phyloP scores from a whole-genome alignment of 495 filamentous ascomycete species.

The Lineolata rhizophorae region DNA sequence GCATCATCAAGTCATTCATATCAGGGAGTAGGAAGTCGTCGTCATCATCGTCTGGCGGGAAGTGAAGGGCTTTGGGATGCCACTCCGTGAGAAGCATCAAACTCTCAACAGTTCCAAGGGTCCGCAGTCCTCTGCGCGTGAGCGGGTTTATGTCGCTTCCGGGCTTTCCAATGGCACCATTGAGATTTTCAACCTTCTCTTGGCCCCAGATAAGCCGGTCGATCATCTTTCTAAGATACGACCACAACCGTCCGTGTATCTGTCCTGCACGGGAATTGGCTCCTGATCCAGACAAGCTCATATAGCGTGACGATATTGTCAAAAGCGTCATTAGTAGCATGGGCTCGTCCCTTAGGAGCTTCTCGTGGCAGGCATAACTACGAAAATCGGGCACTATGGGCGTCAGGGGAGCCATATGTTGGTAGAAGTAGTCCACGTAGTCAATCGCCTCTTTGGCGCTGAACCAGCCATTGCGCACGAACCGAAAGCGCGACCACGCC shows the following conservation, averaged over 20 bases:
- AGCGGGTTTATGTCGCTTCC: constrained; percentile 16
- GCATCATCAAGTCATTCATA: constrained; percentile 1
- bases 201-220: constrained; percentile 88
- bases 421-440: constrained; percentile 90
- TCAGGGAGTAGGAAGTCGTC: constrained; percentile 30
- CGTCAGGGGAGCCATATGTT: constrained; percentile 70
- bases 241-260: constrained; percentile 93
- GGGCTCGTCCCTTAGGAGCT: constrained; percentile 70
- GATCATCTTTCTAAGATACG: constrained; percentile 80
- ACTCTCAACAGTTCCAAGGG: constrained; percentile 82
- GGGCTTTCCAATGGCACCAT: constrained; percentile 36
- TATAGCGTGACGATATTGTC: constrained; percentile 74
- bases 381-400: constrained; percentile 78
- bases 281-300: constrained; percentile 56
- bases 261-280: constrained; percentile 64
- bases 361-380: constrained; percentile 45
- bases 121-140: constrained; percentile 51
- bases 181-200: constrained; percentile 74
- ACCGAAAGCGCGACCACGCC: constrained; percentile 75
- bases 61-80: constrained; percentile 88
- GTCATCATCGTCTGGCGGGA: constrained; percentile 69
- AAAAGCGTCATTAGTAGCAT: constrained; percentile 78
- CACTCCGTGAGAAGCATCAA: constrained; percentile 87
- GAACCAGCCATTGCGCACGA: constrained; percentile 91
- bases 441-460: constrained; percentile 77